phyloP scores from a whole-genome alignment of 75 land plant species.

The Gnetum montanum region DNA sequence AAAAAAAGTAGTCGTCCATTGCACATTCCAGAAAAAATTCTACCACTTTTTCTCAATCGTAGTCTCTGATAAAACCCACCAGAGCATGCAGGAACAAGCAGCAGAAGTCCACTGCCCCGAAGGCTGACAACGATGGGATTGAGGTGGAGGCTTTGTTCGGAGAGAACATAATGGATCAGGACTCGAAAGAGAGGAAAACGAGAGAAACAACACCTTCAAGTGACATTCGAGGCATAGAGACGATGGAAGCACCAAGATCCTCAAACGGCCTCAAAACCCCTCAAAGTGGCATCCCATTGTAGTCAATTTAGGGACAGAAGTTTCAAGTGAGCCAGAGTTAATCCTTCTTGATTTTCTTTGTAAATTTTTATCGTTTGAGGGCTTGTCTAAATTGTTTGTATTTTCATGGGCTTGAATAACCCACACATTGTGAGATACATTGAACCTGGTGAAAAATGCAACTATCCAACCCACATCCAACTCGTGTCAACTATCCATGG shows the following conservation, averaged over 20 bases:
- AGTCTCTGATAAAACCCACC: neutral
- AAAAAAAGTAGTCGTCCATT: neutral
- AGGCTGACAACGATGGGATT: neutral
- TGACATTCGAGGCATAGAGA: conserved; percentile 26
- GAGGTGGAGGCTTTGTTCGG: conserved; percentile 33
- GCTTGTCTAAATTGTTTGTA: no score
- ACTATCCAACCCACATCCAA: no score
- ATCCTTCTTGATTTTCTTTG: no score
- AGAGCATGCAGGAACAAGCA: neutral
- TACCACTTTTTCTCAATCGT: conserved; percentile 3
- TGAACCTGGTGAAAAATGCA: no score
- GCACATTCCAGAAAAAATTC: conserved; percentile 10
- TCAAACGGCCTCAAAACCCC: conserved; percentile 21
- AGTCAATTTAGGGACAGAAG: no score
- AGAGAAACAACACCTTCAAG: conserved; percentile 61
- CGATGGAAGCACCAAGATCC: conserved; percentile 34
- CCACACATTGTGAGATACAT: no score
- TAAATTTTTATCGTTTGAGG: no score
- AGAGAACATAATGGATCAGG: conserved; percentile 35
- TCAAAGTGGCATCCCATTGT: no score
- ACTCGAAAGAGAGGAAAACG: conserved; percentile 25
- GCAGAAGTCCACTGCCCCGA: neutral
- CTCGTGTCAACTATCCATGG: no score
- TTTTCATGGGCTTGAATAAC: no score
- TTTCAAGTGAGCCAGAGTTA: no score